These are phyloP conservation scores for Oleoguttula mirabilis DNA, from an alignment of 495 filamentous ascomycete species.

Conservation along the genomic window DNA sequence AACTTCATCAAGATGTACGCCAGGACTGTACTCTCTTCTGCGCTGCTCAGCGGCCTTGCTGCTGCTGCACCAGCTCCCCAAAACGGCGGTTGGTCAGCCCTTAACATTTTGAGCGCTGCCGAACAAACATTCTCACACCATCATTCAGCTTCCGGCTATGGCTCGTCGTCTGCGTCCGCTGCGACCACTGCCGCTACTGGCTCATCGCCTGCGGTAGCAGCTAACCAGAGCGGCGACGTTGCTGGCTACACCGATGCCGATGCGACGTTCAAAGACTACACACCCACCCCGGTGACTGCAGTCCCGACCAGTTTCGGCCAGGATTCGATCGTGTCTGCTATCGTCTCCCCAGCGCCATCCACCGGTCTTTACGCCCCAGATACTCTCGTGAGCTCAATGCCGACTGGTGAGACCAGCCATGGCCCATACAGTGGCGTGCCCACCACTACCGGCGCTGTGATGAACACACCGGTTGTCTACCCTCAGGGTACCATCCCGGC, in stretches of 20 bases:
- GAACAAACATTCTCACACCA: background rate
- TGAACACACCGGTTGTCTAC: constrained; percentile 6
- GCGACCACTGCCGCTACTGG: background rate
- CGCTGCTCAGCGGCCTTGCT: constrained; percentile 22
- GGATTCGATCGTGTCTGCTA: constrained; percentile 18
- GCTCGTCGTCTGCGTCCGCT: background rate
- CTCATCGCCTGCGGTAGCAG: background rate
- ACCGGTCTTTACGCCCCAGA: constrained; percentile 10
- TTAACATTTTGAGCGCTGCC: background rate
- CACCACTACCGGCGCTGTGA: constrained; percentile 30
- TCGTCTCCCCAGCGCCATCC: constrained; percentile 12
- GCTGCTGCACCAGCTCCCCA: constrained; percentile 27
- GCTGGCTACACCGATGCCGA: constrained; percentile 29
- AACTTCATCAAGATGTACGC: constrained; percentile 21
- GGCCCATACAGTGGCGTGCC: constrained; percentile 29
- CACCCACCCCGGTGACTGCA: constrained; percentile 13
- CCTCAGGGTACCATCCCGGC: constrained; percentile 21
- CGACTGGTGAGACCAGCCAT: constrained; percentile 29
- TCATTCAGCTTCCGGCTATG: constrained; percentile 9
- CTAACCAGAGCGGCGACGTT: constrained; percentile 11
- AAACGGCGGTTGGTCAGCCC: background rate
- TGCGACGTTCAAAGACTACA: constrained; percentile 18
- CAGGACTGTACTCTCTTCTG: constrained; percentile 18
- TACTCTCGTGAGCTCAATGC: constrained; percentile 18
- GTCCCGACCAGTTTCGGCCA: constrained; percentile 17